phyloP scores from a whole-genome alignment of 495 filamentous ascomycete genomes.

The Glarea lozoyensis region DNA sequence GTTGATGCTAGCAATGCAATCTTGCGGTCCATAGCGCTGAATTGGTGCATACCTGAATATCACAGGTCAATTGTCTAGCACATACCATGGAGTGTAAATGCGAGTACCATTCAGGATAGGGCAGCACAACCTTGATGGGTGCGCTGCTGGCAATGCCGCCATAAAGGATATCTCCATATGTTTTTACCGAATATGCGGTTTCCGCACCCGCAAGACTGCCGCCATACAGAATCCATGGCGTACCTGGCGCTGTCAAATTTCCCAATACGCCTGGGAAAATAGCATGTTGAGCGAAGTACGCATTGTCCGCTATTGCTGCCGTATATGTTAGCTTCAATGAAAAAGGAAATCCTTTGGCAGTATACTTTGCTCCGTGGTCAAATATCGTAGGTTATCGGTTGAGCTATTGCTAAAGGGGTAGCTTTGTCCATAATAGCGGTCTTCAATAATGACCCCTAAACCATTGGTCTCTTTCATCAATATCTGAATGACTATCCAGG shows the following conservation, averaged over 20 bases:
- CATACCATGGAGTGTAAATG: background rate
- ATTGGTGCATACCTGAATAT: slow-evolving; percentile 25
- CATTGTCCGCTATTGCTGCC: slow-evolving; percentile 33
- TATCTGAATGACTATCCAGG: slow-evolving; percentile 36
- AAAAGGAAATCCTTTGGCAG: background rate
- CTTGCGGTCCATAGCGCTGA: slow-evolving; percentile 30
- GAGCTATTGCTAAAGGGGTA: slow-evolving; percentile 31
- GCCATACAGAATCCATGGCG: slow-evolving; percentile 37
- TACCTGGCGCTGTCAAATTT: slow-evolving; percentile 27
- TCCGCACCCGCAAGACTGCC: slow-evolving; percentile 34
- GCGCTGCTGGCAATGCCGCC: slow-evolving; percentile 36
- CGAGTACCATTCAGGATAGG: slow-evolving; percentile 29
- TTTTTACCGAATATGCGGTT: slow-evolving; percentile 33
- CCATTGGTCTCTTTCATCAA: slow-evolving; percentile 37
- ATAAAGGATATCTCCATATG: slow-evolving; percentile 31
- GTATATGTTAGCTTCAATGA: background rate
- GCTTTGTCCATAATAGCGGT: slow-evolving; percentile 35
- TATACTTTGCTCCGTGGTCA: slow-evolving; percentile 35
- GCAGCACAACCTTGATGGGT: slow-evolving; percentile 26
- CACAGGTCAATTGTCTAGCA: background rate
- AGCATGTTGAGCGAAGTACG: slow-evolving; percentile 36
- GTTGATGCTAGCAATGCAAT: slow-evolving; percentile 35
- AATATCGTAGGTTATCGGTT: slow-evolving; percentile 33
- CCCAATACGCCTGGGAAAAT: slow-evolving; percentile 28
- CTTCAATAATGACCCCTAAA: slow-evolving; percentile 38